A percentile compares a stretch with the other conserved stretches of the same genome.
Conservation (phyloP, 768 basidiomycete species). For the Tubosaeta brunneosetosa region DNA sequence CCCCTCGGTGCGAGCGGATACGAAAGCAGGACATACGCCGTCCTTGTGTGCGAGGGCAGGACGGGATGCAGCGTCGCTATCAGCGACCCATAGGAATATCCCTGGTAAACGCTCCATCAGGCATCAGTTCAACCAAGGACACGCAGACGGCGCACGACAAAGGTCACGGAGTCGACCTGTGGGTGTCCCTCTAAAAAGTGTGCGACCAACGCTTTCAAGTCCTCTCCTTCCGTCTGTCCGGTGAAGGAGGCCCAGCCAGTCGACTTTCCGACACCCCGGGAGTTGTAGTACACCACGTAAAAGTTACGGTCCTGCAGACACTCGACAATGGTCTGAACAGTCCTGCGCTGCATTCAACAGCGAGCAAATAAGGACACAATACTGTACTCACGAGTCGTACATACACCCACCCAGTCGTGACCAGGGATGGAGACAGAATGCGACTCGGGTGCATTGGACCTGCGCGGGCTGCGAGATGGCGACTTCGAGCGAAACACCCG, state of each 20-base stretch:
- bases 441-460: slow-evolving; percentile 40
- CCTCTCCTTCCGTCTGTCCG: slow-evolving; percentile 64
- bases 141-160: slow-evolving; percentile 49
- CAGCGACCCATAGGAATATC: slow-evolving; percentile 79
- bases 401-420: slow-evolving; percentile 77
- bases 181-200: slow-evolving; percentile 45
- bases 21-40: slow-evolving; percentile 66
- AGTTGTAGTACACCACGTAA: slow-evolving; percentile 68
- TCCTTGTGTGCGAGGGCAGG: slow-evolving; percentile 44
- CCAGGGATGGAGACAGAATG: slow-evolving; percentile 80
- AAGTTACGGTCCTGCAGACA: slow-evolving; percentile 44
- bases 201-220: slow-evolving; percentile 58
- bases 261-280: slow-evolving; percentile 72
- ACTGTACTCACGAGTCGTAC: slow-evolving; percentile 62
- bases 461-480: slow-evolving; percentile 29
- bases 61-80: slow-evolving; percentile 63
- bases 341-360: slow-evolving; percentile 3
- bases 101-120: slow-evolving; percentile 37
- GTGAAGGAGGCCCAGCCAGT: slow-evolving; percentile 71
- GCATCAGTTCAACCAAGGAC: slow-evolving; percentile 4
- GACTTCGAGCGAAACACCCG: slow-evolving; percentile 44
- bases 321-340: slow-evolving; percentile 42
- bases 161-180: slow-evolving; percentile 45
- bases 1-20: slow-evolving; percentile 69
- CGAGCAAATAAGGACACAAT: not conserved